These are phyloP conservation scores for Pharnaceum exiguum DNA, from an alignment of 148 eudicot genomes.

Conservation along the genomic window DNA sequence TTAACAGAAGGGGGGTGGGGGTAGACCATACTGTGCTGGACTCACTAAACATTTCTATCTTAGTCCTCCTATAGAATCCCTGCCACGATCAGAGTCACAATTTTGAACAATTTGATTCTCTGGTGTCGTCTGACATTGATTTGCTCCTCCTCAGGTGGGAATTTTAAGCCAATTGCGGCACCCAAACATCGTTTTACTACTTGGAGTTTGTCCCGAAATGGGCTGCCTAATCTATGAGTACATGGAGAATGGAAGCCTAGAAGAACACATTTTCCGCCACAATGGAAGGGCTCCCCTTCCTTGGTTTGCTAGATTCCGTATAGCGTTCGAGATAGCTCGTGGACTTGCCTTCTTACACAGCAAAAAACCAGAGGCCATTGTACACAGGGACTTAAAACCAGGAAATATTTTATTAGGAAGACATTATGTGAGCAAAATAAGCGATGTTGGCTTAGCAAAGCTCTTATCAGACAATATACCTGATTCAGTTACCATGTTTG, in stretches of 20 bases:
- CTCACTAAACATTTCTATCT: too few relatives aligned
- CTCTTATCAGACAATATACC: constrained; percentile 47
- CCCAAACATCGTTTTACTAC: constrained; percentile 65
- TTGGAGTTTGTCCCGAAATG: constrained; percentile 77
- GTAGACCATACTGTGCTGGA: too few relatives aligned
- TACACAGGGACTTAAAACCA: constrained; percentile 76
- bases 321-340: constrained; percentile 68
- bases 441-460: constrained; percentile 75
- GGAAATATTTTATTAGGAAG: constrained; percentile 61
- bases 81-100: too few relatives aligned
- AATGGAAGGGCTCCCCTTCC: constrained; percentile 42
- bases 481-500: constrained; percentile 51
- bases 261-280: constrained; percentile 38
- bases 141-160: constrained; percentile 41
- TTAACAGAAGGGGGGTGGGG: too few relatives aligned
- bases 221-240: constrained; percentile 74
- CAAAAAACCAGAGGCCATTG: constrained; percentile 59
- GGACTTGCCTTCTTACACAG: constrained; percentile 70
- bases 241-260: constrained; percentile 75
- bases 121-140: not conserved
- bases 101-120: not conserved
- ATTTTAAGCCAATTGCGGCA: constrained; percentile 71
- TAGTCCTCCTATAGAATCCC: too few relatives aligned
- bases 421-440: constrained; percentile 59
- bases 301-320: constrained; percentile 62